Percentiles rank a stretch among this genome's conserved stretches.
phyloP scores from a whole-genome alignment of 225 moss, liverwort and hornwort species.

The Marchantia polymorpha region DNA sequence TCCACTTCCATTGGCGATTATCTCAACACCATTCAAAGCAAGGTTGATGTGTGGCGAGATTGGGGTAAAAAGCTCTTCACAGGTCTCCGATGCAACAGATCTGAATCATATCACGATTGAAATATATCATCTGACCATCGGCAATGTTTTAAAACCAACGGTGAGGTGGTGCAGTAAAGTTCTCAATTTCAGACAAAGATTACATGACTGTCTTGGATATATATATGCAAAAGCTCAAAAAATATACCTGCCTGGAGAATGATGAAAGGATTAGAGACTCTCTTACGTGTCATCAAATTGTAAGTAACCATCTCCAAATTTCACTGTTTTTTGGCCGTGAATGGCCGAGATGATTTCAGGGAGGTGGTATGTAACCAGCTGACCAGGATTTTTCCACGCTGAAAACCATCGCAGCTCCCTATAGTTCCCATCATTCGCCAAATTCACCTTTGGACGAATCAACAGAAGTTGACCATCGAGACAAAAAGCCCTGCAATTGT shows the following conservation, averaged over 20 bases:
- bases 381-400: conserved; percentile 70
- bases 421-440: conserved; percentile 95
- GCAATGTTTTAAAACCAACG: background rate
- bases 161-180: background rate
- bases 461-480: conserved; percentile 73
- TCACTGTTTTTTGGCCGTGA: conserved; percentile 56
- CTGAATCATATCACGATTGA: conserved; percentile 28
- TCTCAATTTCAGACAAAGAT: background rate
- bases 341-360: conserved; percentile 67
- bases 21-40: conserved; percentile 78
- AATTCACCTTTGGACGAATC: conserved; percentile 75
- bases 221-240: background rate
- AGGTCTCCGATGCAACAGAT: conserved; percentile 77
- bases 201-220: too few relatives aligned
- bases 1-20: conserved; percentile 90
- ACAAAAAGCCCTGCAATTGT: conserved; percentile 84
- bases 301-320: conserved; percentile 87
- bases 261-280: conserved; percentile 20
- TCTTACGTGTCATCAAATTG: conserved; percentile 73
- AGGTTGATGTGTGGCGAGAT: conserved; percentile 71
- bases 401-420: conserved; percentile 91
- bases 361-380: conserved; percentile 59
- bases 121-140: background rate
- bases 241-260: conserved; percentile 1
- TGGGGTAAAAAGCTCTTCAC: conserved; percentile 92